phyloP scores from a whole-genome alignment of 1,139 yeast species.

The Hanseniaspora sp. region DNA sequence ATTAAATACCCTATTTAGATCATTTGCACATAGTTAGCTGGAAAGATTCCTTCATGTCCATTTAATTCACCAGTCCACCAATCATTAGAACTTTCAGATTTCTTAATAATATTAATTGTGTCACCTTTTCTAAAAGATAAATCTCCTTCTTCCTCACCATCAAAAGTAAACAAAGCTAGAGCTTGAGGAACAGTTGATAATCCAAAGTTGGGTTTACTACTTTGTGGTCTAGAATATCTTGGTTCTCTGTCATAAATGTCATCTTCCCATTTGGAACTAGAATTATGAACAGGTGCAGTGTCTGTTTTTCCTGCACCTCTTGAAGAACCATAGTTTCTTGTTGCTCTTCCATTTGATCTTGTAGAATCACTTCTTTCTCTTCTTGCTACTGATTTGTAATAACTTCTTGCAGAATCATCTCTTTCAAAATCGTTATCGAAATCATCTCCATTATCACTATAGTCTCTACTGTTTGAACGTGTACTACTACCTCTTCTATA shows the following conservation, averaged over 20 bases:
- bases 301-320: neutral
- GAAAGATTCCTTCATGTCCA: slow-evolving; percentile 83
- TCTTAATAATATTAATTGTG: slow-evolving; percentile 75
- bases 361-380: slow-evolving; percentile 11
- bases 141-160: slow-evolving; percentile 75
- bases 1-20: slow-evolving; percentile 33
- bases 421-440: slow-evolving; percentile 17
- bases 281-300: neutral
- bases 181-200: slow-evolving; percentile 57
- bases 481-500: slow-evolving; percentile 22
- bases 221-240: slow-evolving; percentile 34
- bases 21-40: slow-evolving; percentile 89
- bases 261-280: slow-evolving; percentile 63
- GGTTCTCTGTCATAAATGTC: slow-evolving; percentile 50
- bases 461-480: slow-evolving; percentile 16
- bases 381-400: slow-evolving; percentile 20
- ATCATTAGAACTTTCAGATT: slow-evolving; percentile 78
- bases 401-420: slow-evolving; percentile 16
- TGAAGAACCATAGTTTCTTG: neutral
- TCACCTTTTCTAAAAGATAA: slow-evolving; percentile 89
- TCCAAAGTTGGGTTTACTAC: slow-evolving; percentile 43
- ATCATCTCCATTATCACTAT: slow-evolving; percentile 20
- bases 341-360: neutral
- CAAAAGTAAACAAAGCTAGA: slow-evolving; percentile 75
- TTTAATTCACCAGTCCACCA: slow-evolving; percentile 97